Conservation (phyloP, 495 filamentous ascomycete genomes). For the Aspergillus campestris region DNA sequence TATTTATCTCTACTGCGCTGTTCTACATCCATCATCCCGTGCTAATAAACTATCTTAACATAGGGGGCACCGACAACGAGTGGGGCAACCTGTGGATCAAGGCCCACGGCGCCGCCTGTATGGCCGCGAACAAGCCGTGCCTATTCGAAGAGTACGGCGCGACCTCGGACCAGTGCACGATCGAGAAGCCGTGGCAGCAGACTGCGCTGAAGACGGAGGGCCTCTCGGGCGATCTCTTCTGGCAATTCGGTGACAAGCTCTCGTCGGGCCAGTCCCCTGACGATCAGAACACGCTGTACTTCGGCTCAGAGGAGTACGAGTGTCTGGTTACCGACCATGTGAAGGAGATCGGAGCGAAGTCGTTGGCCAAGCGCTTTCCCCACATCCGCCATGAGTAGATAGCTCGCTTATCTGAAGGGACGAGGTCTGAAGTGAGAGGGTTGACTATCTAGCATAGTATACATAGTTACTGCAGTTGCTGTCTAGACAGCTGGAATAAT, state of each 20-base stretch:
- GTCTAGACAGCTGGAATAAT: too few species aligned
- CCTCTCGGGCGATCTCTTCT: constrained; percentile 51
- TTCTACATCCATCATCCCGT: background rate
- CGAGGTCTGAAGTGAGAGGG: too few species aligned
- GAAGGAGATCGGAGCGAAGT: constrained; percentile 24
- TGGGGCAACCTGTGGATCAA: constrained; percentile 53
- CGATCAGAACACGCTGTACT: constrained; percentile 55
- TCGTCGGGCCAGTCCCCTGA: constrained; percentile 49
- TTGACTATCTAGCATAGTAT: too few species aligned
- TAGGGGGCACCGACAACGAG: constrained; percentile 31
- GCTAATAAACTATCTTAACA: background rate
- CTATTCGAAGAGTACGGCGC: constrained; percentile 63
- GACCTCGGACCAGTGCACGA: constrained; percentile 29
- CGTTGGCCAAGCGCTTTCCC: too few species aligned
- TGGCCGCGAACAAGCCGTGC: constrained; percentile 53
- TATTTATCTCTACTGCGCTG: constrained; percentile 18
- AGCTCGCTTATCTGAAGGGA: too few species aligned
- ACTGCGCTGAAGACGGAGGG: constrained; percentile 41
- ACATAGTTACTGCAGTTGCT: too few species aligned
- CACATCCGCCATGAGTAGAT: too few species aligned
- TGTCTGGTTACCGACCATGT: constrained; percentile 54
- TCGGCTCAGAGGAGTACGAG: constrained; percentile 43
- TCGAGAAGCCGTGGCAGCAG: constrained; percentile 51
- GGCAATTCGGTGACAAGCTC: constrained; percentile 54
- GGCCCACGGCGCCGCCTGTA: constrained; percentile 49